Conservation (phyloP, 306 rosid genomes). For the Astragalus glycyphyllos region DNA sequence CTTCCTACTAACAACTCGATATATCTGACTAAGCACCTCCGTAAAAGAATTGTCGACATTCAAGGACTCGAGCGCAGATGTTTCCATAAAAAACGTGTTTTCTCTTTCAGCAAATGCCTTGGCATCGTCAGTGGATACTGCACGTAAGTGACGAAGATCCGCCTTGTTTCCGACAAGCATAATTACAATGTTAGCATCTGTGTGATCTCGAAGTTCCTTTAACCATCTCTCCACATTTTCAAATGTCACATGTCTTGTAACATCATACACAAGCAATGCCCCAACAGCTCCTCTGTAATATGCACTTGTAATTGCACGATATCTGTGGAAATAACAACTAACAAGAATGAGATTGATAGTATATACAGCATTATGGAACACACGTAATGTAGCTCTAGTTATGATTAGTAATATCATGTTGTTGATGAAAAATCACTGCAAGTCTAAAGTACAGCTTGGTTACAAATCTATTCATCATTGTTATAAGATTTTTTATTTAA, state of each 20-base stretch:
- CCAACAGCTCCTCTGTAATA: slow-evolving; percentile 89
- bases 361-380: background rate
- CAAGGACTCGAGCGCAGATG: slow-evolving; percentile 80
- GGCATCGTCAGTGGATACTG: slow-evolving; percentile 68
- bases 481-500: background rate
- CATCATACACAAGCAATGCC: slow-evolving; percentile 83
- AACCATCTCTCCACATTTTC: slow-evolving; percentile 87
- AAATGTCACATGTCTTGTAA: slow-evolving; percentile 74
- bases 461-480: background rate
- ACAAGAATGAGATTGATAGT: slow-evolving; percentile 38
- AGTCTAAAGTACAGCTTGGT: background rate
- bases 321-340: slow-evolving; percentile 50
- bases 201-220: slow-evolving; percentile 85
- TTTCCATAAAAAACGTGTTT: slow-evolving; percentile 78
- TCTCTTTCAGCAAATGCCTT: slow-evolving; percentile 73
- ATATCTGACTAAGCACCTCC: slow-evolving; percentile 81
- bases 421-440: background rate
- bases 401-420: slow-evolving; percentile 5
- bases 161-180: slow-evolving; percentile 94
- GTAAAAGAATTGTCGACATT: slow-evolving; percentile 83
- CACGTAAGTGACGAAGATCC: slow-evolving; percentile 77
- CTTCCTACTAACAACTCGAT: slow-evolving; percentile 72
- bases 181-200: slow-evolving; percentile 82
- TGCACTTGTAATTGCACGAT: slow-evolving; percentile 86
- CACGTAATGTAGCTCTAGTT: background rate